phyloP scores from a whole-genome alignment of 495 filamentous ascomycete species.

The Hyaloscypha variabilis region DNA sequence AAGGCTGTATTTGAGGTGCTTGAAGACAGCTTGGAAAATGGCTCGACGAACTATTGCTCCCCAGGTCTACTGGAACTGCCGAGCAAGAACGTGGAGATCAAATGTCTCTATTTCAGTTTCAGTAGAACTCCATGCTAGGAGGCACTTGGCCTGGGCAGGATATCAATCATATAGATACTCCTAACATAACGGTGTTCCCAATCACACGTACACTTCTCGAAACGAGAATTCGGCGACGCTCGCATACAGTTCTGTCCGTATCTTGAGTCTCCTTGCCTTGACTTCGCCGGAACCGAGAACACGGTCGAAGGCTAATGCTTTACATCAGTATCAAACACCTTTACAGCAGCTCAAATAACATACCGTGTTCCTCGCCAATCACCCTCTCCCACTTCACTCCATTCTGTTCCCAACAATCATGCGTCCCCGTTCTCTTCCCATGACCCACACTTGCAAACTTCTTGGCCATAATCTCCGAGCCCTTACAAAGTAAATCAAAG shows the following conservation, averaged over 20 bases:
- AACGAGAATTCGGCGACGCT: constrained; percentile 29
- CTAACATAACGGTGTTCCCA: background rate
- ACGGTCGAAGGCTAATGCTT: background rate
- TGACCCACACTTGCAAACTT: constrained; percentile 33
- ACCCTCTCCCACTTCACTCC: constrained; percentile 27
- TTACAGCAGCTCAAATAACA: background rate
- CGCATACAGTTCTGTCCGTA: constrained; percentile 18
- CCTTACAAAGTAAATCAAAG: constrained; percentile 30
- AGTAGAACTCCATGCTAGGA: no score
- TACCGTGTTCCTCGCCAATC: constrained; percentile 24
- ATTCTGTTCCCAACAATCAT: constrained; percentile 16
- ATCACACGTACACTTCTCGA: constrained; percentile 27
- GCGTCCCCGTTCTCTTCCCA: constrained; percentile 15
- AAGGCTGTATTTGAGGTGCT: background rate
- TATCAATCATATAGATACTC: no score
- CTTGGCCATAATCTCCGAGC: constrained; percentile 40
- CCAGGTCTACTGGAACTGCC: no score
- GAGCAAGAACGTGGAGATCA: no score
- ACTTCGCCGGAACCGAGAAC: background rate
- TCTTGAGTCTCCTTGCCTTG: constrained; percentile 1
- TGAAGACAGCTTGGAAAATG: background rate
- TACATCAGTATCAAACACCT: background rate
- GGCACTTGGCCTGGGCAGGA: no score
- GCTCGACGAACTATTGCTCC: no score
- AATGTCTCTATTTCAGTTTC: background rate